phyloP scores from a whole-genome alignment of 148 eudicot genomes.

The Vaccinium darrowii region DNA sequence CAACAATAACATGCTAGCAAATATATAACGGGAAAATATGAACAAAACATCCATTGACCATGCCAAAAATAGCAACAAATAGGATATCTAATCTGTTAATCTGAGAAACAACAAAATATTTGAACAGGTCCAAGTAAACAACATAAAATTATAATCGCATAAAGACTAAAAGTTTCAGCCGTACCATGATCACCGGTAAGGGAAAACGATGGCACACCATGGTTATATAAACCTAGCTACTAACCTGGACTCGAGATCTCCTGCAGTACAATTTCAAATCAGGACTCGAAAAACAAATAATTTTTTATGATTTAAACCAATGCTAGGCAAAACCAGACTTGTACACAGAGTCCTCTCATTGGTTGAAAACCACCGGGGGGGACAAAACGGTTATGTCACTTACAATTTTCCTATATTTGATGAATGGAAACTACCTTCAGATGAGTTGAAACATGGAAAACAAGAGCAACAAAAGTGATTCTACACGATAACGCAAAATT shows the following conservation, averaged over 20 bases:
- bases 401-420: not conserved
- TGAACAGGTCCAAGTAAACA: too few relatives aligned
- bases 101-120: too few relatives aligned
- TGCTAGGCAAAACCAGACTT: not conserved
- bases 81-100: too few relatives aligned
- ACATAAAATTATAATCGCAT: not conserved
- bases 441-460: not conserved
- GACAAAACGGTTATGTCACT: not conserved
- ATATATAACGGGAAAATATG: not conserved
- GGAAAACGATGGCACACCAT: not conserved
- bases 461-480: not conserved
- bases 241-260: not conserved
- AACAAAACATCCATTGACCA: not conserved
- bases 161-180: not conserved
- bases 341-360: not conserved
- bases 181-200: not conserved
- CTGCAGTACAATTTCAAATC: not conserved
- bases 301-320: too few relatives aligned
- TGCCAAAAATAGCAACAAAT: not conserved
- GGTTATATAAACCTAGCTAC: not conserved
- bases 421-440: not conserved
- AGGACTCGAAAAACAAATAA: not conserved
- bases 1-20: not conserved
- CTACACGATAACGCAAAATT: not conserved
- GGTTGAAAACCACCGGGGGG: not conserved